Percentiles rank a stretch among this genome's conserved stretches.
These are phyloP conservation scores for Cladorrhinum sp. DNA, from an alignment of 2,329 filamentous ascomycete genomes.

Conservation along the genomic window DNA sequence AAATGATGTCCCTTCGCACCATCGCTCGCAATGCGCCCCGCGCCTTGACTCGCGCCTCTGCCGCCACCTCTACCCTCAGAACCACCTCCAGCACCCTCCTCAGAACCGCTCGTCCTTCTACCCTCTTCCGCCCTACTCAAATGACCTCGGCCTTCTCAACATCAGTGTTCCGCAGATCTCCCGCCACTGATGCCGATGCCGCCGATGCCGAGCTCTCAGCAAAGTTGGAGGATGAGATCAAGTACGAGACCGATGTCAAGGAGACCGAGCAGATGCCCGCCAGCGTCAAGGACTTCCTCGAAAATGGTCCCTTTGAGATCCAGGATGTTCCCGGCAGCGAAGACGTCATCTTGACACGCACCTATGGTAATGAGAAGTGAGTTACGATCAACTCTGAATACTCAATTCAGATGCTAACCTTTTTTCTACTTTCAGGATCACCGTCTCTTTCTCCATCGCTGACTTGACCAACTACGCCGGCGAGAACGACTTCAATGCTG, in stretches of 20 bases:
- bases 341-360: slow-evolving; percentile 80
- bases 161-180: slow-evolving; percentile 41
- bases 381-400: slow-evolving; percentile 30
- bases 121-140: slow-evolving; percentile 37
- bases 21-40: slow-evolving; percentile 66
- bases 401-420: slow-evolving; percentile 14
- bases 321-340: slow-evolving; percentile 80
- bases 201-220: slow-evolving; percentile 76
- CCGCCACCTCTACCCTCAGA: slow-evolving; percentile 47
- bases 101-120: slow-evolving; percentile 43
- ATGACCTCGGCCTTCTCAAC: slow-evolving; percentile 51
- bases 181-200: slow-evolving; percentile 37
- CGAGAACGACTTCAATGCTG: slow-evolving; percentile 50
- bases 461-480: slow-evolving; percentile 67
- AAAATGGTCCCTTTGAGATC: slow-evolving; percentile 80
- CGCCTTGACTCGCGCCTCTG: slow-evolving; percentile 56
- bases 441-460: slow-evolving; percentile 78
- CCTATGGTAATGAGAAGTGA: slow-evolving; percentile 84
- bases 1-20: slow-evolving; percentile 68
- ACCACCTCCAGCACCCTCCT: slow-evolving; percentile 49
- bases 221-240: slow-evolving; percentile 82
- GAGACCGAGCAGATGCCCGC: slow-evolving; percentile 68
- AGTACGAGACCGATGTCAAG: slow-evolving; percentile 80
- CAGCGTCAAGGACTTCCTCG: slow-evolving; percentile 82
- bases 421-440: slow-evolving; percentile 40